phyloP scores from a whole-genome alignment of 495 filamentous ascomycete species.

The Aeminium ludgeri region DNA sequence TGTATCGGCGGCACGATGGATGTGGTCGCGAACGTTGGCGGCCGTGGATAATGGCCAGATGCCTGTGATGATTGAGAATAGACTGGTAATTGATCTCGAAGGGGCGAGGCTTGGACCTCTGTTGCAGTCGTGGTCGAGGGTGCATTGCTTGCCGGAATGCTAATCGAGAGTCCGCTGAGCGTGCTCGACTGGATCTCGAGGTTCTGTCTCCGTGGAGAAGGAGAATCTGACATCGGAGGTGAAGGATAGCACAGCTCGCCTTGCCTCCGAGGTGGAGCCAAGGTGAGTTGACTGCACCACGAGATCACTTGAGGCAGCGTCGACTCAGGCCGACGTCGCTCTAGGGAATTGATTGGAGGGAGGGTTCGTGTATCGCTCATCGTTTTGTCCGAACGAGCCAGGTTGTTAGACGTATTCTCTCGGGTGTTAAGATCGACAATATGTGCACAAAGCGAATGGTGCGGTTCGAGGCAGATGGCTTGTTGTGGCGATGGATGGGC shows the following conservation, averaged over 20 bases:
- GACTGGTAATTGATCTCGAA: not conserved
- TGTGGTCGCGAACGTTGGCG: not conserved
- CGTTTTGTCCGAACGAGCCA: not conserved
- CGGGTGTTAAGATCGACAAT: not conserved
- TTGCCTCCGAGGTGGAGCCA: not conserved
- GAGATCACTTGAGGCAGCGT: not conserved
- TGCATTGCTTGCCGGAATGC: not conserved
- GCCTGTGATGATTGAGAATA: not conserved
- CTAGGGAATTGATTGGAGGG: not conserved
- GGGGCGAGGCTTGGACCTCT: not conserved
- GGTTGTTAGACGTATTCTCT: not conserved
- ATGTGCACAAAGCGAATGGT: not conserved
- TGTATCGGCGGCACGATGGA: too few relatives aligned
- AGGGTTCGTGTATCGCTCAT: not conserved
- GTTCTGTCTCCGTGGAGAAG: conserved; percentile 16
- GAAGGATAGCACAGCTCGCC: conserved; percentile 22
- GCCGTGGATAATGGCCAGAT: not conserved
- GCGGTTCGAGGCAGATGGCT: not conserved
- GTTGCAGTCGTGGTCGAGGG: not conserved
- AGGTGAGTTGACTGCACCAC: not conserved
- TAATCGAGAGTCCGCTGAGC: not conserved
- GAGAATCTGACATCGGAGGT: conserved; percentile 28
- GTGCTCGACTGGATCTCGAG: not conserved
- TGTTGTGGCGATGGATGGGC: not conserved
- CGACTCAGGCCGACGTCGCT: not conserved